Percentiles rank a stretch among this genome's conserved stretches.
Conservation (phyloP, 306 rosid species). For the Datisca glomerata region DNA sequence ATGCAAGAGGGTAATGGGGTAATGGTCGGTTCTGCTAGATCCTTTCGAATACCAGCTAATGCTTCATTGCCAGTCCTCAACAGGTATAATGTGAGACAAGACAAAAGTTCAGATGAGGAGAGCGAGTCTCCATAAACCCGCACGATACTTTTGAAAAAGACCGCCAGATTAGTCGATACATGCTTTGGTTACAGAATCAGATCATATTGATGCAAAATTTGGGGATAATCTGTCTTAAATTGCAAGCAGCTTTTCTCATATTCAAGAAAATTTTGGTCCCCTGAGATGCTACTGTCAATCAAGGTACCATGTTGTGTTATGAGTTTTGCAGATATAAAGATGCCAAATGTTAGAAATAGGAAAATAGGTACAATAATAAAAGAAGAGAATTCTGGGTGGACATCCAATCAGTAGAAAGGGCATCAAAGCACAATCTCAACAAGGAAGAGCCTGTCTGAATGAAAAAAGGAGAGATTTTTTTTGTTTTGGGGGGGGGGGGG, state of each 20-base stretch:
- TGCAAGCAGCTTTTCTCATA: too few relatives aligned
- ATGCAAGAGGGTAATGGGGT: constrained; percentile 84
- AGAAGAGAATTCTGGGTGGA: too few relatives aligned
- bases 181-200: not conserved
- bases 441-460: not conserved
- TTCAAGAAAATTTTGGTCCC: too few relatives aligned
- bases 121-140: constrained; percentile 62
- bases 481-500: too few relatives aligned
- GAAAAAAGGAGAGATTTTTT: not conserved
- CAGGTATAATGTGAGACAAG: constrained; percentile 59
- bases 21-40: constrained; percentile 71
- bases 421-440: too few relatives aligned
- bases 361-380: too few relatives aligned
- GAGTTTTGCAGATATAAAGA: not conserved
- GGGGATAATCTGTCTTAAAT: too few relatives aligned
- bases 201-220: not conserved
- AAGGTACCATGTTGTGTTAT: too few relatives aligned
- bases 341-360: too few relatives aligned
- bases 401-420: too few relatives aligned
- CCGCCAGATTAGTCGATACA: too few relatives aligned
- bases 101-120: constrained; percentile 80
- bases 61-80: constrained; percentile 82
- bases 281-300: too few relatives aligned
- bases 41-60: constrained; percentile 65
- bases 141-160: not conserved